Conservation (phyloP, 352 stramenopile genomes). For the Phytopythium montanum region DNA sequence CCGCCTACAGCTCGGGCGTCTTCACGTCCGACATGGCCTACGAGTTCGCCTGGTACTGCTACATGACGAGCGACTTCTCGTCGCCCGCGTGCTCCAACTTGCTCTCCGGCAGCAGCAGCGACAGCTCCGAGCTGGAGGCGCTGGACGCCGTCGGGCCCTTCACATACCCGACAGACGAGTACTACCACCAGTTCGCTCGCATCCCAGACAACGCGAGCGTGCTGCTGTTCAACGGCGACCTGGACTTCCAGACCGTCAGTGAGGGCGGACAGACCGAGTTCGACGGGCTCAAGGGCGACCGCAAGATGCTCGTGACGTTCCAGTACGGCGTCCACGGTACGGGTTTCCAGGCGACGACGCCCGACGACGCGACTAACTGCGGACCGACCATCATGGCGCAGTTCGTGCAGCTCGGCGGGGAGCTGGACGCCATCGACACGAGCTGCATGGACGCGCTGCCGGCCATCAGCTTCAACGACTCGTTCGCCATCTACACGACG, state of each 20-base stretch:
- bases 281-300: conserved; percentile 15
- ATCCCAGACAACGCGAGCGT: conserved; percentile 23
- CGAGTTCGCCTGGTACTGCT: conserved; percentile 12
- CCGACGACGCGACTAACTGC: conserved; percentile 23
- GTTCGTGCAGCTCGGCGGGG: conserved; percentile 23
- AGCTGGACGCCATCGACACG: conserved; percentile 25
- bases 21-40: conserved; percentile 2
- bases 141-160: conserved; percentile 7
- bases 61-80: conserved; percentile 11
- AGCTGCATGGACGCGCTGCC: conserved; percentile 31
- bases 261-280: conserved; percentile 16
- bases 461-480: conserved; percentile 18
- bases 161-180: conserved; percentile 28
- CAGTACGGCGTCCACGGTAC: conserved; percentile 40
- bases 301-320: conserved; percentile 43
- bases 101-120: neutral
- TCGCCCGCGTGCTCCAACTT: conserved; percentile 11
- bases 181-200: conserved; percentile 18
- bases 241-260: conserved; percentile 25
- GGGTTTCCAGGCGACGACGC: conserved; percentile 22
- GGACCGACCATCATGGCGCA: conserved; percentile 30
- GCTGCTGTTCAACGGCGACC: conserved; percentile 24
- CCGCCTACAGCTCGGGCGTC: conserved; percentile 2
- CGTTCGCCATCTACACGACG: conserved; percentile 1
- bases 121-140: conserved; percentile 1